These are phyloP conservation scores for Irpex sp. DNA, from an alignment of 1,284 basidiomycete genomes.

Conservation along the genomic window DNA sequence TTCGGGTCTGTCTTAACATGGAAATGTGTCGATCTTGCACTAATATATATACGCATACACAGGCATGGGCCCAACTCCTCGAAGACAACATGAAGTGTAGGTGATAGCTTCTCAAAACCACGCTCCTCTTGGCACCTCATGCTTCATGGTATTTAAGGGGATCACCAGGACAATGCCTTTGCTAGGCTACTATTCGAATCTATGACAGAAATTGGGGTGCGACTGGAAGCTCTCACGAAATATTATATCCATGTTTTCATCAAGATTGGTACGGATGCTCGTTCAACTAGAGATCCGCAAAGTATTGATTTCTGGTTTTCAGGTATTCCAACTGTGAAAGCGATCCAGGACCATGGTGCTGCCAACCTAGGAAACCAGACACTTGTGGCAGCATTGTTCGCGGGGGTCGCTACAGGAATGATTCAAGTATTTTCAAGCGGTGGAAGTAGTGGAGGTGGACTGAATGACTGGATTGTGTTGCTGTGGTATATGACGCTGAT, in stretches of 20 bases:
- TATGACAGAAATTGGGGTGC: slow-evolving; percentile 62
- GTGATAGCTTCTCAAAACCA: too few relatives aligned
- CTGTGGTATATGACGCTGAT: slow-evolving; percentile 74
- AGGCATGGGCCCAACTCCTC: too few relatives aligned
- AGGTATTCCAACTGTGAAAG: slow-evolving; percentile 71
- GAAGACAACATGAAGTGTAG: too few relatives aligned
- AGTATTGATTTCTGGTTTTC: too few relatives aligned
- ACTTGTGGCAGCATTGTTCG: slow-evolving; percentile 74
- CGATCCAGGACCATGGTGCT: slow-evolving; percentile 66
- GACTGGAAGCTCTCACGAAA: slow-evolving; percentile 57
- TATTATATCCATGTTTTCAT: slow-evolving; percentile 62
- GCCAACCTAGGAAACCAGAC: slow-evolving; percentile 64
- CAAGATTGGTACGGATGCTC: too few relatives aligned
- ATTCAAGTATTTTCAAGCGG: slow-evolving; percentile 42
- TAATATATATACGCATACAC: too few relatives aligned
- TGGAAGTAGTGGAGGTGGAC: slow-evolving; percentile 37
- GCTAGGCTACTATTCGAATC: slow-evolving; percentile 51
- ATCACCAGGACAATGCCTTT: too few relatives aligned
- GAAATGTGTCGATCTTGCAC: too few relatives aligned
- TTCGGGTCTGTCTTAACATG: slow-evolving; percentile 47
- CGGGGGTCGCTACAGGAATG: slow-evolving; percentile 68
- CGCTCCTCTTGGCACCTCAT: too few relatives aligned
- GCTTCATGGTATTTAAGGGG: too few relatives aligned
- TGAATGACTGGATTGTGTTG: slow-evolving; percentile 47
- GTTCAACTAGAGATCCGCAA: too few relatives aligned